phyloP scores from a whole-genome alignment of 345 rosid genomes.

The Luvunga scandens region DNA sequence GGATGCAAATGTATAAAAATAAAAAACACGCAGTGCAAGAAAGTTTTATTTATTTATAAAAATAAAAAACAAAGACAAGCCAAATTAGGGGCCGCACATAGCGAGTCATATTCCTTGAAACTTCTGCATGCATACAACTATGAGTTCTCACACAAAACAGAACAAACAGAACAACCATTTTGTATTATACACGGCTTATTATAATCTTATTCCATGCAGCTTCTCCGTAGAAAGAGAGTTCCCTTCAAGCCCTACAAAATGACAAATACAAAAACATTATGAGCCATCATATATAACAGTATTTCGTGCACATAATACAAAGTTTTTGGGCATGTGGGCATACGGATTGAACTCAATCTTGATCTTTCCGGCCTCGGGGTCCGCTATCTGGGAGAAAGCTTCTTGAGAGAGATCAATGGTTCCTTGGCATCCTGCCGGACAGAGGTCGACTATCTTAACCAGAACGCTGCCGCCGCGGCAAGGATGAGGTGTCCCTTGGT shows the following conservation, averaged over 20 bases:
- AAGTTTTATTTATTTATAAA: too few species aligned
- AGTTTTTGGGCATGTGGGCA: neutral
- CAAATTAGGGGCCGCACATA: too few species aligned
- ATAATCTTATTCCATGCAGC: neutral
- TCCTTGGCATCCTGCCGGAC: slow-evolving; percentile 17
- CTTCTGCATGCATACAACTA: too few species aligned
- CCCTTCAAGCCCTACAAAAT: neutral
- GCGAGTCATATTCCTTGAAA: too few species aligned
- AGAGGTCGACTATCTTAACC: slow-evolving; percentile 9
- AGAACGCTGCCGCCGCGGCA: slow-evolving; percentile 14
- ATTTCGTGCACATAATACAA: neutral
- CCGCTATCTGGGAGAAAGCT: slow-evolving; percentile 34
- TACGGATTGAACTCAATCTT: slow-evolving; percentile 26
- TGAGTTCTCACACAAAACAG: too few species aligned
- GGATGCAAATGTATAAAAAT: too few species aligned
- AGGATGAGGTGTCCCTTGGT: slow-evolving; percentile 6
- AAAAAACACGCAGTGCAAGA: too few species aligned
- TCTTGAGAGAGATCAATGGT: slow-evolving; percentile 30
- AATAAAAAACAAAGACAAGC: too few species aligned
- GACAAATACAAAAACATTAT: neutral
- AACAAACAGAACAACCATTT: too few species aligned
- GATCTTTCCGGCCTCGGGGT: slow-evolving; percentile 41
- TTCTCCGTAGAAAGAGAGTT: neutral
- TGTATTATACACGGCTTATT: neutral
- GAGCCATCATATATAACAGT: neutral